Base-by-base conservation (phyloP, 306 rosid species). In the Neltuma alba region DNA sequence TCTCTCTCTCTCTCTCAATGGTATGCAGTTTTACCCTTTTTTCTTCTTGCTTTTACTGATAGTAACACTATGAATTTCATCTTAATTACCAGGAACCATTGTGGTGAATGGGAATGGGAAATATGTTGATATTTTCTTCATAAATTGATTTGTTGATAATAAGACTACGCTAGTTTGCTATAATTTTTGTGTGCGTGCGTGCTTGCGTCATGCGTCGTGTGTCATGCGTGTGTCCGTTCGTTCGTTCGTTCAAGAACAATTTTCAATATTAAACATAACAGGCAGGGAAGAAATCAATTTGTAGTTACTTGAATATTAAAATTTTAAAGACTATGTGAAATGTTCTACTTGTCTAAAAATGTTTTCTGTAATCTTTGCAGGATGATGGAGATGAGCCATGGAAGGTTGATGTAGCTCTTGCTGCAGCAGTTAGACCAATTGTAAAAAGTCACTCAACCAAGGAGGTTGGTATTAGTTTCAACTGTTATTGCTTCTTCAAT, bases 401-500 rank as follows among this genome's bases (percentile, higher is more conserved):
- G 90, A 48, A 83, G 65, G 65, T 66, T 12, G 72, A 40, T 25
- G 79, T 40, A 20, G 58, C 85, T 28, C 75, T 83, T 45, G 79
- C 83, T 48, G 70, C 84, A 50, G 54, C 89, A 18, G 21, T 82
- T 62, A 80, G 83, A 75, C 89, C 40, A 3, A 83, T 83, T 9
- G 67, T 36, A 6, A 11, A 85, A 61, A 81, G 55, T 28, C 82
- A 30, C 77, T 83, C 93, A 9, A 76, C 42, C 38, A 80, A 65
- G 61, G 89, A 90, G 69, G 94, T 90, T 74, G 79, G 88, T 69
- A n/a, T 85, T 78, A 18, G 9, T 10, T 76, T 20, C 31, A 28
- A 33, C 16, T 28, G 30, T 41, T 41, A 30, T 72, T 82, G 28
- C 31, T 62, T 36, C 28, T 33, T 62, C 47, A 54, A 54, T 33